Conservation (phyloP, 352 stramenopile genomes). For the Phytophthora ohioensis region DNA sequence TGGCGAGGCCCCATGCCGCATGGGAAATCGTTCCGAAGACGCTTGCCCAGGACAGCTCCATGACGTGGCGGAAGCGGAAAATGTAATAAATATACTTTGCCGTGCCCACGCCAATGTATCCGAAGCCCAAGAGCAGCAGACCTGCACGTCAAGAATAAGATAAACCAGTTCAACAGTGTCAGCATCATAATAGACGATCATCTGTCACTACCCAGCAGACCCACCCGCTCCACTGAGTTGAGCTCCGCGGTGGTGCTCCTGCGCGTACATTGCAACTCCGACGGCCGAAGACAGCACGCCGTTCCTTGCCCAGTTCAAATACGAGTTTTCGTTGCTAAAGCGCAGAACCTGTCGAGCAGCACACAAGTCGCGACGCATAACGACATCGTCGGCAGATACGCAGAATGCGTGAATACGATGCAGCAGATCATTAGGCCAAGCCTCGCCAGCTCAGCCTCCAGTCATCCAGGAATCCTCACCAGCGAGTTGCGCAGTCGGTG, state of each 20-base stretch:
- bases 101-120: slow-evolving; percentile 89
- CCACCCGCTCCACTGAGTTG: slow-evolving; percentile 82
- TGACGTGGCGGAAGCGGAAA: slow-evolving; percentile 86
- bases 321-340: slow-evolving; percentile 91
- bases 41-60: slow-evolving; percentile 88
- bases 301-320: slow-evolving; percentile 90
- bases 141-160: slow-evolving; percentile 34
- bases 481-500: slow-evolving; percentile 45
- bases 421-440: slow-evolving; percentile 6
- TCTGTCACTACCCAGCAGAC: slow-evolving; percentile 2
- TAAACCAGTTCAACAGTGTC: slow-evolving; percentile 3
- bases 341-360: slow-evolving; percentile 58
- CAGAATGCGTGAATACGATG: slow-evolving; percentile 25
- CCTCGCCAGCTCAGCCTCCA: not conserved
- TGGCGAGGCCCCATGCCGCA: slow-evolving; percentile 80
- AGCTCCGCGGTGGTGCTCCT: slow-evolving; percentile 88
- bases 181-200: not conserved
- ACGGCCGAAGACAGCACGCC: slow-evolving; percentile 84
- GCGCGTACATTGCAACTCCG: slow-evolving; percentile 89
- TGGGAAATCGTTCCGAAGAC: slow-evolving; percentile 87
- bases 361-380: not conserved
- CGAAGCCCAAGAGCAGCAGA: slow-evolving; percentile 84
- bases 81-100: slow-evolving; percentile 93
- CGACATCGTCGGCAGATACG: not conserved
- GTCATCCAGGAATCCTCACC: slow-evolving; percentile 23